Conservation (phyloP, 371 early-diverging fungal species). For the Mortierella sp. region DNA sequence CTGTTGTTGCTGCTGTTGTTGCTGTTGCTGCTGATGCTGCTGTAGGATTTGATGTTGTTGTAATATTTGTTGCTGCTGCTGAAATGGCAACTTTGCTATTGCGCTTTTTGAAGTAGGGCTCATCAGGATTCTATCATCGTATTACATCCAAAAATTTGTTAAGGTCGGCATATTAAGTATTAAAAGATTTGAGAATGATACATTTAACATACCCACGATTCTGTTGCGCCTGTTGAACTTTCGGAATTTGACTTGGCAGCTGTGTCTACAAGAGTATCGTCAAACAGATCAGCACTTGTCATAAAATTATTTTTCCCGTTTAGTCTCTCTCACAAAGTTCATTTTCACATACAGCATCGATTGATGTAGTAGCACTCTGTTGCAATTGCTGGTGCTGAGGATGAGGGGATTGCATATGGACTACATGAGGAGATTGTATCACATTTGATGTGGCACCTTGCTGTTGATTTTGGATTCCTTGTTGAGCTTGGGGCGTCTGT, state of each 20-base stretch:
- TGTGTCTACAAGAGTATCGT: not conserved
- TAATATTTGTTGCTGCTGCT: slow-evolving; percentile 9
- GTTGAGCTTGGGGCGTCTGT: slow-evolving; percentile 9
- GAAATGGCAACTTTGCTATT: slow-evolving; percentile 7
- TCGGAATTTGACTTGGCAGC: slow-evolving; percentile 15
- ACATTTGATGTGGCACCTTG: slow-evolving; percentile 18
- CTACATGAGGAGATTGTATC: slow-evolving; percentile 37
- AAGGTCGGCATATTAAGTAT: not conserved
- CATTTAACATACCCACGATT: slow-evolving; percentile 24
- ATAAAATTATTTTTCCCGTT: not conserved
- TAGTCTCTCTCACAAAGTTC: not conserved
- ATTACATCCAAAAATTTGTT: not conserved
- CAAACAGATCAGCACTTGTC: not conserved
- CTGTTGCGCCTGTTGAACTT: slow-evolving; percentile 21
- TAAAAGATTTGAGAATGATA: not conserved
- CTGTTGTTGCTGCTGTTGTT: slow-evolving; percentile 25
- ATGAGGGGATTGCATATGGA: slow-evolving; percentile 33
- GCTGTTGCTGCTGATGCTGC: slow-evolving; percentile 26
- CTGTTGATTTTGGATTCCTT: slow-evolving; percentile 36
- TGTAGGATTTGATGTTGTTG: slow-evolving; percentile 16
- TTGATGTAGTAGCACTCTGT: slow-evolving; percentile 22
- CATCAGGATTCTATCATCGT: slow-evolving; percentile 26
- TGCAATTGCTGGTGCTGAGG: slow-evolving; percentile 38
- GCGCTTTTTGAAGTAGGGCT: slow-evolving; percentile 30
- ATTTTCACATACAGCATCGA: slow-evolving; percentile 28